A percentile compares a stretch with the other conserved stretches of the same genome.
Evolutionary conservation across 257 asterid genomes (phyloP).

Genomic region (Eucommia ulmoides): DNA sequence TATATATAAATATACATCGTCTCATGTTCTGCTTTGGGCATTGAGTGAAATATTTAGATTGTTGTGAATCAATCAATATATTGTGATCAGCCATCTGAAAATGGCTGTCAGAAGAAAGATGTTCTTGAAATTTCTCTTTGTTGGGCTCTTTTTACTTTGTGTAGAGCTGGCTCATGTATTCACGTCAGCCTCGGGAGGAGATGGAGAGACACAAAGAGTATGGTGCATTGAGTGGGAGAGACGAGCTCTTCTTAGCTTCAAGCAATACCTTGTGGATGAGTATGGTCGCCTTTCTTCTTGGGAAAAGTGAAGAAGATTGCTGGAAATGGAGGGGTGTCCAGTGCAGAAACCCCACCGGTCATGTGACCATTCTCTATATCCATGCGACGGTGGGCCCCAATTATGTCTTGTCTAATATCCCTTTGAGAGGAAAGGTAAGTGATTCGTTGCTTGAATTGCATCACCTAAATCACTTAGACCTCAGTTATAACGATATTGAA

Average conservation of each 20-base stretch:
- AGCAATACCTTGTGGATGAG: conserved; percentile 14
- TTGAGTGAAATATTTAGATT: too few species aligned
- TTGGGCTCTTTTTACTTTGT: too few species aligned
- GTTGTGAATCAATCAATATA: too few species aligned
- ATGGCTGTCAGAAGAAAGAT: too few species aligned
- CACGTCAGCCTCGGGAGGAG: not conserved
- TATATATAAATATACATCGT: too few species aligned
- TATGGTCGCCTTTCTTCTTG: conserved; percentile 12
- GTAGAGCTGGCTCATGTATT: too few species aligned
- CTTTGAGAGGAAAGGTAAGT: conserved; percentile 19
- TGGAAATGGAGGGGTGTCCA: conserved; percentile 25
- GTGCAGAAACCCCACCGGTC: conserved; percentile 23
- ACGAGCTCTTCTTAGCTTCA: conserved; percentile 26
- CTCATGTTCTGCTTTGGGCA: too few species aligned
- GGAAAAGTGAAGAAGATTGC: conserved; percentile 24
- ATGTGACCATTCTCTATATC: conserved; percentile 16
- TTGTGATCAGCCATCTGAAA: too few species aligned
- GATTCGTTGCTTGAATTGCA: conserved; percentile 12
- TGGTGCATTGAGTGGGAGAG: conserved; percentile 19
- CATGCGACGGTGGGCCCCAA: not conserved
- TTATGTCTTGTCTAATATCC: not conserved
- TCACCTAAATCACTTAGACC: conserved; percentile 20
- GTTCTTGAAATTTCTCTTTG: too few species aligned
- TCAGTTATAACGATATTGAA: conserved; percentile 12
- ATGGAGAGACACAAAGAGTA: too few species aligned